phyloP scores from a whole-genome alignment of 129 eudicot genomes.

The Escallonia herrerae region DNA sequence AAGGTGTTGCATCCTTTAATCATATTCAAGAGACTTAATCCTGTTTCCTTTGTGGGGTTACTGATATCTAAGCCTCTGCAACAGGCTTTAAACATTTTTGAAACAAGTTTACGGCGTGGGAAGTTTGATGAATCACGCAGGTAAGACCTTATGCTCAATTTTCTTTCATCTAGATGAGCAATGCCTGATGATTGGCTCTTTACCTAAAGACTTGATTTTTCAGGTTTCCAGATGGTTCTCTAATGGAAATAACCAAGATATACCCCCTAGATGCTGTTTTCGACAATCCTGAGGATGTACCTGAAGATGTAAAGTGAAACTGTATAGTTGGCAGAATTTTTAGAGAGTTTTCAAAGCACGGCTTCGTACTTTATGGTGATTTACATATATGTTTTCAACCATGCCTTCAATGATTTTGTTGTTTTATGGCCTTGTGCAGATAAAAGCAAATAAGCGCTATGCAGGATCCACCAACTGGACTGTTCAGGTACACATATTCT shows the following conservation, averaged over 20 bases:
- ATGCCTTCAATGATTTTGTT: constrained; percentile 14
- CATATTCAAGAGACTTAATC: not conserved
- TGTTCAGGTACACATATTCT: constrained; percentile 52
- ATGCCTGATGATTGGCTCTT: constrained; percentile 1
- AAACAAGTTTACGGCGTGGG: constrained; percentile 88
- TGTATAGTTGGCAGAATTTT: not conserved
- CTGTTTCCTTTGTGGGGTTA: constrained; percentile 3
- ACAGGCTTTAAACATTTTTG: constrained; percentile 90
- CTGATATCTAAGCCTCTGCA: constrained; percentile 7
- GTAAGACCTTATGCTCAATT: constrained; percentile 35
- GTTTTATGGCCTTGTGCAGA: constrained; percentile 42
- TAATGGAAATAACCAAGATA: constrained; percentile 88
- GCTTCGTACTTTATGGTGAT: no score
- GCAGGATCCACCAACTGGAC: constrained; percentile 95
- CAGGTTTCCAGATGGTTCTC: constrained; percentile 96
- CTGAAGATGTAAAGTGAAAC: constrained; percentile 70
- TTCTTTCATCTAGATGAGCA: constrained; percentile 3
- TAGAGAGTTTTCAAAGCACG: constrained; percentile 1
- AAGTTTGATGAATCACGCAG: constrained; percentile 85
- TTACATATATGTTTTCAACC: not conserved
- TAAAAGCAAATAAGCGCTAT: constrained; percentile 88
- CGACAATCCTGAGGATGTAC: constrained; percentile 88
- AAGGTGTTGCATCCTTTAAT: not conserved
- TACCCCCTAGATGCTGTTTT: constrained; percentile 92
- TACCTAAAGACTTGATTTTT: constrained; percentile 11